Conservation (phyloP, 2,329 filamentous ascomycete species). For the Immersiporthe knoxdaviesiana region DNA sequence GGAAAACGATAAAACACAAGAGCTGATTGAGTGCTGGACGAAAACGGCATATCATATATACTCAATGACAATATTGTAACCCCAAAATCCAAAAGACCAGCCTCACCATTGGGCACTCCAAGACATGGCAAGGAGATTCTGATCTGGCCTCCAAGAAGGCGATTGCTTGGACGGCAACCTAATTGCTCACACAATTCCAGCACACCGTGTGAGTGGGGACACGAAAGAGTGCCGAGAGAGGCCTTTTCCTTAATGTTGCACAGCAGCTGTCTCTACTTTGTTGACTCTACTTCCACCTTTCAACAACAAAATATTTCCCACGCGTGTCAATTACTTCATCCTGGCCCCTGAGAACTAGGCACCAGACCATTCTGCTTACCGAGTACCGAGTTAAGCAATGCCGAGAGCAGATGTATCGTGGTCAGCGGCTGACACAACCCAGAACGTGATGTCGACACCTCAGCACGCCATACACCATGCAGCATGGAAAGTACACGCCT, state of each 20-base stretch:
- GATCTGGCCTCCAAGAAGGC: too few species aligned
- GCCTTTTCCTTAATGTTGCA: not conserved
- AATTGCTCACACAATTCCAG: too few species aligned
- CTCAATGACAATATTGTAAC: too few species aligned
- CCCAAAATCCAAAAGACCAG: too few species aligned
- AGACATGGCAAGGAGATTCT: too few species aligned
- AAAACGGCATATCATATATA: too few species aligned
- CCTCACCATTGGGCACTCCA: too few species aligned
- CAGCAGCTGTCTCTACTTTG: not conserved
- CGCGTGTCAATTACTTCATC: not conserved
- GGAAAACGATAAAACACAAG: too few species aligned
- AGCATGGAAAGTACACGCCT: not conserved
- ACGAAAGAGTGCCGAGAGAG: not conserved
- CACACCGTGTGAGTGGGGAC: too few species aligned
- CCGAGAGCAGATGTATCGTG: not conserved
- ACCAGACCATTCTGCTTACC: not conserved
- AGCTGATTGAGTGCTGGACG: too few species aligned
- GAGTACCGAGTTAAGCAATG: not conserved
- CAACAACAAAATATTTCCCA: not conserved
- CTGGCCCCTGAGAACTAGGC: not conserved
- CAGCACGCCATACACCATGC: slow-evolving; percentile 2
- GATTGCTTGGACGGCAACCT: too few species aligned
- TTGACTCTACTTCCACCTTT: not conserved
- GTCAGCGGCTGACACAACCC: not conserved
- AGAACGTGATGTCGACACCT: not conserved